Base-by-base conservation (phyloP, 371 early-diverging fungal genomes). In the Neoconidiobolus thromboides region DNA sequence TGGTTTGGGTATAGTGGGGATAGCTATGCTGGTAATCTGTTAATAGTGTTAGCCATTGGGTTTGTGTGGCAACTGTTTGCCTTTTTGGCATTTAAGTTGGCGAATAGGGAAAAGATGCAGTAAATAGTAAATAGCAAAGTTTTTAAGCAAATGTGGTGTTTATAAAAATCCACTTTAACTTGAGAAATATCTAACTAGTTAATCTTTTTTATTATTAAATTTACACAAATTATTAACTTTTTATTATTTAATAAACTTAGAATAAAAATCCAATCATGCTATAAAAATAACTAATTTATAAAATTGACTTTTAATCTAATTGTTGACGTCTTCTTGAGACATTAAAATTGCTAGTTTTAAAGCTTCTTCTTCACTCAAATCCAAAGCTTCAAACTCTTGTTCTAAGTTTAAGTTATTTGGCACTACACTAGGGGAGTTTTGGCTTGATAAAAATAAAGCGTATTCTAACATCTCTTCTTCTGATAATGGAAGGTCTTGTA, bases 11-110 rank as follows among this genome's bases (percentile, higher is more conserved):
- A 64, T 51, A 15, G 37, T 6, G n/a, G 60, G 15, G 60, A 55
- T 1, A 54, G 68, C 51, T 71, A 67, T 47, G 64, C 62, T 61
- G 64, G 60, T 62, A 65, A 64, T 58, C 59, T 73, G 55, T 55
- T 48, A 40, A 63, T 63, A 9, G 67, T 76, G 52, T 52, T 62
- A 0, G 6, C 41, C 5, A 72, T 75, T 60, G 65, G 69, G 10
- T 40, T 69, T 1, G 70, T 65, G 1, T 77, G 76, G 76, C 65
- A 67, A 40, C 41, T 67, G 0, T 14, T 74, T 3, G 75, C 76
- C 0, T 69, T 77, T 54, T 54, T 75, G 0, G 62, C 65, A 44
- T 59, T 77, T 55, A 77, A 75, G 63, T 61, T 77, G 14, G 64
- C 62, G 57, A 62, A 75, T 42, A 65, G 77, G 2, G 64, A 66